Conservation (phyloP, 129 eudicot genomes). For the Mikania micrantha region DNA sequence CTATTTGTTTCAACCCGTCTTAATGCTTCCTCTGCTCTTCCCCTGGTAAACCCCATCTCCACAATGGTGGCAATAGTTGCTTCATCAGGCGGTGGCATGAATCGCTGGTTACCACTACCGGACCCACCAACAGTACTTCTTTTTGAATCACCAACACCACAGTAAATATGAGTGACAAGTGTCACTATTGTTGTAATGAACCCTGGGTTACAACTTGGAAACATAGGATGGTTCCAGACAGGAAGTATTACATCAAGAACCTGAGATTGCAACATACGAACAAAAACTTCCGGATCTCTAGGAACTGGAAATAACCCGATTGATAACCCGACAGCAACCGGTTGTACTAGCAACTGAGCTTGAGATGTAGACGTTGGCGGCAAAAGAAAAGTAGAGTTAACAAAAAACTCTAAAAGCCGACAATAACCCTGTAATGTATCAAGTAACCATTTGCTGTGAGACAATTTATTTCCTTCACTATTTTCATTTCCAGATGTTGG, state of each 20-base stretch:
- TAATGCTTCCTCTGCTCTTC: conserved; percentile 93
- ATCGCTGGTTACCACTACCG: conserved; percentile 57
- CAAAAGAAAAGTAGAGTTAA: conserved; percentile 61
- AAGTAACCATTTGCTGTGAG: conserved; percentile 70
- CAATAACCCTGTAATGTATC: conserved; percentile 84
- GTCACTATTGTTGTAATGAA: conserved; percentile 62
- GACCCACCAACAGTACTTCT: conserved; percentile 51
- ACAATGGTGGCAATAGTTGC: conserved; percentile 83
- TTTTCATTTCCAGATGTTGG: conserved; percentile 54
- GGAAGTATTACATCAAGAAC: conserved; percentile 95
- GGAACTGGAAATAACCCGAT: conserved; percentile 98
- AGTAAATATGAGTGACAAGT: conserved; percentile 72
- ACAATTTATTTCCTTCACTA: conserved; percentile 46
- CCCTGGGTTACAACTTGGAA: conserved; percentile 62
- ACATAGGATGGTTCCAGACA: conserved; percentile 87
- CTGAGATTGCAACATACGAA: conserved; percentile 93
- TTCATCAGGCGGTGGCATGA: conserved; percentile 94
- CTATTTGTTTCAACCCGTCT: conserved; percentile 91
- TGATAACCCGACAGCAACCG: conserved; percentile 91
- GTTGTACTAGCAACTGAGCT: conserved; percentile 95
- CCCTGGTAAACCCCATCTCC: conserved; percentile 97
- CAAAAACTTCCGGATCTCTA: conserved; percentile 84
- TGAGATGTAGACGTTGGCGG: conserved; percentile 75
- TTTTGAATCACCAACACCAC: conserved; percentile 82
- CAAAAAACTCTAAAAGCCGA: conserved; percentile 76